phyloP scores from a whole-genome alignment of 768 basidiomycete genomes.

The Suillus clintonianus region DNA sequence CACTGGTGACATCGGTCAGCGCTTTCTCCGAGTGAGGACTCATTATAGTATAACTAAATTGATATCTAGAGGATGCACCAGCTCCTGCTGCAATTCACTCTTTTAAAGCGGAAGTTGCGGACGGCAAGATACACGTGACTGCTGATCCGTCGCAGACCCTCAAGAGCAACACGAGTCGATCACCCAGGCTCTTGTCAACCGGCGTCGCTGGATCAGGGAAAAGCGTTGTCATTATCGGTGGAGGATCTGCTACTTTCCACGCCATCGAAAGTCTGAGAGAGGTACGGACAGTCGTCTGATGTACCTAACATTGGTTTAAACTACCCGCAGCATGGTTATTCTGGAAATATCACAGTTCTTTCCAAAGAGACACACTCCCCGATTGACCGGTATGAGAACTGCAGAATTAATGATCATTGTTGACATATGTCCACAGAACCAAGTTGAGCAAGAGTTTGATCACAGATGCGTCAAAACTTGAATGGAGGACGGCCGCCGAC shows the following conservation, averaged over 20 bases:
- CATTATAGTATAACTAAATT: conserved; percentile 11
- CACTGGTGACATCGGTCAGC: conserved; percentile 76
- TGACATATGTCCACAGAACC: conserved; percentile 51
- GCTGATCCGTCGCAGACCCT: conserved; percentile 62
- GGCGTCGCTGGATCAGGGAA: conserved; percentile 50
- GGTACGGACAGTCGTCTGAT: conserved; percentile 40
- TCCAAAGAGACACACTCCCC: conserved; percentile 81
- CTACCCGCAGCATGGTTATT: conserved; percentile 67
- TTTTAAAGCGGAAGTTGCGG: conserved; percentile 65
- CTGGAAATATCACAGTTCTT: conserved; percentile 74
- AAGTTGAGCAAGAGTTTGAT: conserved; percentile 87
- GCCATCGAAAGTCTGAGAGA: conserved; percentile 81
- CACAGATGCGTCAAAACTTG: conserved; percentile 75
- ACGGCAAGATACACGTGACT: conserved; percentile 79
- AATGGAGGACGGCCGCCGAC: conserved; percentile 70
- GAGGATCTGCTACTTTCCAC: conserved; percentile 78
- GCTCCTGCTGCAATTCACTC: conserved; percentile 79
- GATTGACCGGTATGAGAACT: conserved; percentile 66
- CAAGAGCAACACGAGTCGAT: conserved; percentile 67
- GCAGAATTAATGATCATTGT: not conserved
- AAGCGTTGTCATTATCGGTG: conserved; percentile 84
- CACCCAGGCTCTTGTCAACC: conserved; percentile 54
- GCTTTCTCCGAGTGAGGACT: not conserved
- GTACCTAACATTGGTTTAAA: not conserved
- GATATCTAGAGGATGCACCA: conserved; percentile 76